Evolutionary conservation across 2,329 filamentous ascomycete species (phyloP).

Genomic region (Emmonsia crescens): DNA sequence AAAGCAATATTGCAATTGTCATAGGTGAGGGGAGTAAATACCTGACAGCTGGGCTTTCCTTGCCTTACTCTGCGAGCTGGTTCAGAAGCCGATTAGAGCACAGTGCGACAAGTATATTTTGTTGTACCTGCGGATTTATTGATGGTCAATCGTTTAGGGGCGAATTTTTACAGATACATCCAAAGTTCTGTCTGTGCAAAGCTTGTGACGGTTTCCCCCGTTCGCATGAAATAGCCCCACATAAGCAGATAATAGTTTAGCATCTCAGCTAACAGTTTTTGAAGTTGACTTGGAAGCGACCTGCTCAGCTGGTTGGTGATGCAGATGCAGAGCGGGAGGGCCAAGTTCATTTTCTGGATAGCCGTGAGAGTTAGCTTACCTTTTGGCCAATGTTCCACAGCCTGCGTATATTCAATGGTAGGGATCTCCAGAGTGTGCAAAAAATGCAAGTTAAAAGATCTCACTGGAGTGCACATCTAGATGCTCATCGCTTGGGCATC

Average conservation of each 20-base stretch:
- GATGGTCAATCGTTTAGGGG: neutral
- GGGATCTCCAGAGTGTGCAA: neutral
- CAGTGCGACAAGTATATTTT: neutral
- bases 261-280: neutral
- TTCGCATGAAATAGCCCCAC: neutral
- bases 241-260: neutral
- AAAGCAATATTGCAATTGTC: neutral
- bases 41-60: neutral
- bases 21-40: neutral
- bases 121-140: neutral
- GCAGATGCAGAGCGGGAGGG: neutral
- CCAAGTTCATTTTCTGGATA: neutral
- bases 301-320: neutral
- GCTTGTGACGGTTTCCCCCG: neutral
- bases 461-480: neutral
- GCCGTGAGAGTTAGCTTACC: neutral
- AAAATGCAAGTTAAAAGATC: neutral
- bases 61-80: neutral
- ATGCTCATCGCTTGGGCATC: neutral
- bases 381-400: neutral
- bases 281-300: neutral
- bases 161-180: neutral
- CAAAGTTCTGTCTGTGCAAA: neutral
- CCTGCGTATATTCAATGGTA: neutral
- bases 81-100: neutral